phyloP scores from a whole-genome alignment of 2,329 filamentous ascomycete species.

The Colletotrichum gloeosporioides region DNA sequence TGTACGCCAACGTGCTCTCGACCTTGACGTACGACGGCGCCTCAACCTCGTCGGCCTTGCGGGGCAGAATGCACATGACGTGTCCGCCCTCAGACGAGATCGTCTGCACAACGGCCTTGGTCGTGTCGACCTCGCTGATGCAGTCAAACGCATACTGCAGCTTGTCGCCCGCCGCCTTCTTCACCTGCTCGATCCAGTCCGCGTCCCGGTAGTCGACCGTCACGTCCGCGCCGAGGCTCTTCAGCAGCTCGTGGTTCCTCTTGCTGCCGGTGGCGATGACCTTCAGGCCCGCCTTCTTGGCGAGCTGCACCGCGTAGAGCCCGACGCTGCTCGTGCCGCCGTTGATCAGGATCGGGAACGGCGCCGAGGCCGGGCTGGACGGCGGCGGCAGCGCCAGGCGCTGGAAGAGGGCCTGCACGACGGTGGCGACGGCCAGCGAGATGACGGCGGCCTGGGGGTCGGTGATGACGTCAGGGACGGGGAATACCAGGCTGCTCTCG shows the following conservation, averaged over 20 bases:
- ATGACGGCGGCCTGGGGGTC: slow-evolving; percentile 10
- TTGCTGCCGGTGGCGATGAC: slow-evolving; percentile 23
- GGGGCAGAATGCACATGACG: slow-evolving; percentile 30
- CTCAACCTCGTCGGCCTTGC: slow-evolving; percentile 14
- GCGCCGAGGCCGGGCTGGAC: background rate
- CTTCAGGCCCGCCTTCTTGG: slow-evolving; percentile 5
- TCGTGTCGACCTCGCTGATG: slow-evolving; percentile 34
- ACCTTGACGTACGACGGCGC: slow-evolving; percentile 13
- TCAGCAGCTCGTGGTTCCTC: slow-evolving; percentile 42
- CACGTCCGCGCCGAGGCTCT: slow-evolving; percentile 48
- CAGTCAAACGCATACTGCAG: slow-evolving; percentile 31
- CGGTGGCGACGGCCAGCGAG: slow-evolving; percentile 9
- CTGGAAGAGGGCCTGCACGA: slow-evolving; percentile 17
- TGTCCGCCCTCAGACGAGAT: slow-evolving; percentile 31
- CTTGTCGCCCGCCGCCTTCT: slow-evolving; percentile 24
- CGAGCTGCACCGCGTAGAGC: slow-evolving; percentile 16
- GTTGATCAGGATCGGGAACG: slow-evolving; percentile 28
- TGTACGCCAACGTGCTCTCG: slow-evolving; percentile 17
- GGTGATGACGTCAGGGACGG: background rate
- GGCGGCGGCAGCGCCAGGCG: slow-evolving; percentile 3
- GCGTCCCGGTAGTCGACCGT: slow-evolving; percentile 49
- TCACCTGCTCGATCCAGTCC: slow-evolving; percentile 13
- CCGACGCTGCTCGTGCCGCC: slow-evolving; percentile 28
- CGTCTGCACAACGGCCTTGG: slow-evolving; percentile 29
- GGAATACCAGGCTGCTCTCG: slow-evolving; percentile 15